These are phyloP conservation scores for Chaetomiaceae sp. DNA, from an alignment of 2,329 filamentous ascomycete genomes.

Conservation along the genomic window DNA sequence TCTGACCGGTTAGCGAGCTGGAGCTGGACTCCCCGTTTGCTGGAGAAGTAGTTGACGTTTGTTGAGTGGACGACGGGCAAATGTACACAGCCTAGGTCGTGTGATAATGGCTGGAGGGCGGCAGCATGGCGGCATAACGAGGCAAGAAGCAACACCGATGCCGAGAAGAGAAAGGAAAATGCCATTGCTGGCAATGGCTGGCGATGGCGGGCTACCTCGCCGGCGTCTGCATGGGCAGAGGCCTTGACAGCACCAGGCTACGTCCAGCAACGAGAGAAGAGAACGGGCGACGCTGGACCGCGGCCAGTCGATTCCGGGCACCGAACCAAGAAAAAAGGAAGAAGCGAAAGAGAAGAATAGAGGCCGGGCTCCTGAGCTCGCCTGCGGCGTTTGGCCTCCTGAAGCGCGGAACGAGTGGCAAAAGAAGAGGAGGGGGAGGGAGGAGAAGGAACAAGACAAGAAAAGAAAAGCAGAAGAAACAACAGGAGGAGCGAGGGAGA, in stretches of 20 bases:
- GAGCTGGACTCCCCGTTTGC: conserved; percentile 41
- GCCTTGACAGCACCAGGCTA: background rate
- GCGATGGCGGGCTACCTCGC: conserved; percentile 16
- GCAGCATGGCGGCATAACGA: conserved; percentile 16
- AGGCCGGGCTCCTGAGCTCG: conserved; percentile 18
- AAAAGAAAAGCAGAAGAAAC: conserved; percentile 1
- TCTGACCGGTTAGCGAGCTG: conserved; percentile 48
- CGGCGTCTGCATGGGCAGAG: conserved; percentile 14
- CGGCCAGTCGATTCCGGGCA: conserved; percentile 12
- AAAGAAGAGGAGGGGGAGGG: background rate
- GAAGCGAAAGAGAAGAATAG: conserved; percentile 1
- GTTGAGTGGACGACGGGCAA: conserved; percentile 42
- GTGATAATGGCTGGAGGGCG: conserved; percentile 15
- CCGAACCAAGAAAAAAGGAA: background rate
- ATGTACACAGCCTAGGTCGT: conserved; percentile 34
- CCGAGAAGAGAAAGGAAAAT: conserved; percentile 22
- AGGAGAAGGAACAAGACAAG: background rate
- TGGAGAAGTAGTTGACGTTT: conserved; percentile 37
- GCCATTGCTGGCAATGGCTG: conserved; percentile 29
- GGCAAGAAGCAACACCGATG: conserved; percentile 24
- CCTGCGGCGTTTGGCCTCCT: conserved; percentile 7
- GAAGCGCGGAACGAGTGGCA: background rate
- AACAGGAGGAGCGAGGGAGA: conserved; percentile 6
- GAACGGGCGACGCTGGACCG: conserved; percentile 1
- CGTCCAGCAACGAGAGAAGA: background rate